Evolutionary conservation across 441 rosid genomes (phyloP), one percentile per base, ranked within the genome.

Genomic region (Populus trichocarpa): DNA sequence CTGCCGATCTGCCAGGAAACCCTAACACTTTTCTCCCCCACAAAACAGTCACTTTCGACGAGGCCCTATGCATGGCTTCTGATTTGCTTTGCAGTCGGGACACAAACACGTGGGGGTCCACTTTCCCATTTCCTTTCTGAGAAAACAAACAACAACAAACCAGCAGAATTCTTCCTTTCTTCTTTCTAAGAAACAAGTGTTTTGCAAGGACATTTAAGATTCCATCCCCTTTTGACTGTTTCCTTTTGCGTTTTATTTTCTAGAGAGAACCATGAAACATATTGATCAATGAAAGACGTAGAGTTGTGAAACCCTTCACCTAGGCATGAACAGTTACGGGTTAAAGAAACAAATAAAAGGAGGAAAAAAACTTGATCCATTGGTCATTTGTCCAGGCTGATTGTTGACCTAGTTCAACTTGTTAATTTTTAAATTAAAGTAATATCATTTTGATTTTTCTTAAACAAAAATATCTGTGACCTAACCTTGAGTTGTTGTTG

Each of bases 191-290:
- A 61, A 67, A 0, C 32, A 32, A 16, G 33, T 16, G 18, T 67
- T 12, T 30, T 67, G 70, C 32, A 67, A 67, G 25, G 72, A 78
- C 82, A 68, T 74, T 74, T 42, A 36, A 77, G 84, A 83, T 80
- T 67, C 73, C 72, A 67, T 80, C 10, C 81, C 72, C 73, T 61
- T 72, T 81, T 85, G 86, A 85, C 83, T 77, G 76, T 33, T 76
- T 77, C 79, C 22, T 38, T 69, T 71, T 76, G 22, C 59, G 73
- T 68, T 68, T 33, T 4, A 64, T 72, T 68, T 38, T 61, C 9
- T 42, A 2, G 50, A 42, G 50, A 42, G 5, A 42, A 42, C 50
- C 50, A 42, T 4, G 5, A 40, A 40, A 40, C 13, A 40, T 38
- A 40, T 40, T 40, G 46, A 40, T 40, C 13, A 38, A 38, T 10